These are phyloP conservation scores for Eleusine indica DNA, from an alignment of 176 grass and related monocot genomes.

Conservation along the genomic window DNA sequence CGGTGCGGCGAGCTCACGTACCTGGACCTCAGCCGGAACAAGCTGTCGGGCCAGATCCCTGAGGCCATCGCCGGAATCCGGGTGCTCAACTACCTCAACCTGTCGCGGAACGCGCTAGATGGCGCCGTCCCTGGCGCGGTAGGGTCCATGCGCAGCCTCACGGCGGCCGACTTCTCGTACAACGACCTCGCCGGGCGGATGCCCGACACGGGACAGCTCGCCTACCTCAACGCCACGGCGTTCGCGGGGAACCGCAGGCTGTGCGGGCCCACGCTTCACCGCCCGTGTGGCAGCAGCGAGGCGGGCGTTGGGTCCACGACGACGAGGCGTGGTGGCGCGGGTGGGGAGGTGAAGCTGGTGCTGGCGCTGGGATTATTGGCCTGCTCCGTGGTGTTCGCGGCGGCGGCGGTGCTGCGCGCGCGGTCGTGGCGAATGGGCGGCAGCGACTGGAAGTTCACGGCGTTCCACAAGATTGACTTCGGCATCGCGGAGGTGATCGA, in stretches of 20 bases:
- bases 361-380: conserved; percentile 76
- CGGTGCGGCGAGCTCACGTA: conserved; percentile 73
- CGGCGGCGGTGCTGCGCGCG: conserved; percentile 62
- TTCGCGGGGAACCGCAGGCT: conserved; percentile 78
- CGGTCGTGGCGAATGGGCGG: conserved; percentile 35
- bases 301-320: not conserved
- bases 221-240: conserved; percentile 76
- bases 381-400: conserved; percentile 80
- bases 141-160: conserved; percentile 78
- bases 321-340: not conserved
- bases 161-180: conserved; percentile 84
- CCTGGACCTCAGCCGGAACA: conserved; percentile 92
- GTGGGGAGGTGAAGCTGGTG: conserved; percentile 73
- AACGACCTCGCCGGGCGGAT: conserved; percentile 70
- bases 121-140: conserved; percentile 66
- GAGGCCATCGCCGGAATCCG: conserved; percentile 48
- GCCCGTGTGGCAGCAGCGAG: conserved; percentile 38
- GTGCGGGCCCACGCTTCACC: conserved; percentile 55
- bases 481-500: conserved; percentile 81
- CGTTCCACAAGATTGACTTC: conserved; percentile 92
- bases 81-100: conserved; percentile 84
- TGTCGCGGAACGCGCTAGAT: conserved; percentile 71
- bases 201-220: conserved; percentile 71
- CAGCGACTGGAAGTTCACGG: conserved; percentile 61
- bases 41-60: conserved; percentile 63